Evolutionary conservation across 108 stramenopile species (phyloP).

Genomic region (Aurantiochytrium sp.): DNA sequence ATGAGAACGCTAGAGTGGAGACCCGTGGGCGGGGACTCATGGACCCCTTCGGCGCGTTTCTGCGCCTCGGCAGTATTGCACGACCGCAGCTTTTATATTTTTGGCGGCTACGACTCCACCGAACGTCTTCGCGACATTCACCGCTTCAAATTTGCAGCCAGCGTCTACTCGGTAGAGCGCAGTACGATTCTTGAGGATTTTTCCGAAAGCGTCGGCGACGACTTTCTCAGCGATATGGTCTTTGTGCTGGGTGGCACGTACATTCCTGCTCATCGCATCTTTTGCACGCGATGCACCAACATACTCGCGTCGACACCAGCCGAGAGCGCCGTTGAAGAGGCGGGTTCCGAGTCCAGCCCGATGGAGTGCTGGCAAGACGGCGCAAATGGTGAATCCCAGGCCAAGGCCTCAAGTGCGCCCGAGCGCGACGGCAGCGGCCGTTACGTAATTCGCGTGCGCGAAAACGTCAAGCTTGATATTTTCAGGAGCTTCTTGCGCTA

Average conservation of each 20-base stretch:
- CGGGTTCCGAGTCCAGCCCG: neutral
- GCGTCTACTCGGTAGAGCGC: neutral
- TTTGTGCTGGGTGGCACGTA: neutral
- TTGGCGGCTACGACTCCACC: slow-evolving; percentile 53
- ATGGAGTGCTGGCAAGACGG: no score
- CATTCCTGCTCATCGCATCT: neutral
- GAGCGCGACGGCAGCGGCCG: neutral
- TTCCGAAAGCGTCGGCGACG: neutral
- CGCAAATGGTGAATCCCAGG: no score
- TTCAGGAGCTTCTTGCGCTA: slow-evolving; percentile 81
- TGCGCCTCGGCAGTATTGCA: slow-evolving; percentile 47
- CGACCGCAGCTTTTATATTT: slow-evolving; percentile 67
- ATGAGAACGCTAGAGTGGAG: neutral
- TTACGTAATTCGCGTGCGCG: neutral
- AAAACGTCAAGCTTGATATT: slow-evolving; percentile 28
- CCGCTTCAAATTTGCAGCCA: slow-evolving; percentile 20
- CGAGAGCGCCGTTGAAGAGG: neutral
- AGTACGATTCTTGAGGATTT: neutral
- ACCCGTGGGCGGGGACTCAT: neutral
- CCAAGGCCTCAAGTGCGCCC: no score
- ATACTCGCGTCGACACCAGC: neutral
- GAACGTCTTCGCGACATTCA: slow-evolving; percentile 4
- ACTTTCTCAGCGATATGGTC: neutral
- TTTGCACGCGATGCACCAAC: neutral
- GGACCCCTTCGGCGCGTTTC: neutral